These are phyloP conservation scores for Xylaria hypoxylon DNA, from an alignment of 2,329 filamentous ascomycete species.

Conservation along the genomic window DNA sequence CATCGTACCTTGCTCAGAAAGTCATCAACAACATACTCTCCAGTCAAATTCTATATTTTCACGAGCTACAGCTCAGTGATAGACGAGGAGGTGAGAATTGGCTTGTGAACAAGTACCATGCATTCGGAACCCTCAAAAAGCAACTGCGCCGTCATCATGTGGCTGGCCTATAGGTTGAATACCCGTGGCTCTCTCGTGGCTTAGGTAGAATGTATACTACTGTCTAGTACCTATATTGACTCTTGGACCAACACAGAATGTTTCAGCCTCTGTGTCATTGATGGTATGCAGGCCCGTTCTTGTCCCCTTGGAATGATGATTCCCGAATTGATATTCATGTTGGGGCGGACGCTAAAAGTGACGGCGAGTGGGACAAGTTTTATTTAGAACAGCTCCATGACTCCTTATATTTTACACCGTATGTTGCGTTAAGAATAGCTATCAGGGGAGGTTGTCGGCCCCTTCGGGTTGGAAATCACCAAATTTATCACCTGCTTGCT, in stretches of 20 bases:
- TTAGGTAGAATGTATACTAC: too few species aligned
- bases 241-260: background rate
- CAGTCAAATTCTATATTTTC: background rate
- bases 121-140: background rate
- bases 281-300: background rate
- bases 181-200: background rate
- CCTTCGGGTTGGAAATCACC: slow-evolving; percentile 1
- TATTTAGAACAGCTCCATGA: background rate
- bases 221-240: background rate
- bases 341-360: background rate
- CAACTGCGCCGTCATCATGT: slow-evolving; percentile 1
- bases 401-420: background rate
- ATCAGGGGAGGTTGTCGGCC: background rate
- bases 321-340: background rate
- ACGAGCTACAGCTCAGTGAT: background rate
- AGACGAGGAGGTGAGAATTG: too few species aligned
- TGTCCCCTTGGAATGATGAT: slow-evolving; percentile 1
- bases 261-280: background rate
- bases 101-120: background rate
- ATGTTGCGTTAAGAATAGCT: slow-evolving; percentile 4
- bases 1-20: background rate
- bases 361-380: background rate
- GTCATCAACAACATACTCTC: background rate
- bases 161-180: background rate
- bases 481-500: background rate